Evolutionary conservation across 2,329 filamentous ascomycete genomes (phyloP).

Genomic region (Nothophaeocryptopus gaeumannii): DNA sequence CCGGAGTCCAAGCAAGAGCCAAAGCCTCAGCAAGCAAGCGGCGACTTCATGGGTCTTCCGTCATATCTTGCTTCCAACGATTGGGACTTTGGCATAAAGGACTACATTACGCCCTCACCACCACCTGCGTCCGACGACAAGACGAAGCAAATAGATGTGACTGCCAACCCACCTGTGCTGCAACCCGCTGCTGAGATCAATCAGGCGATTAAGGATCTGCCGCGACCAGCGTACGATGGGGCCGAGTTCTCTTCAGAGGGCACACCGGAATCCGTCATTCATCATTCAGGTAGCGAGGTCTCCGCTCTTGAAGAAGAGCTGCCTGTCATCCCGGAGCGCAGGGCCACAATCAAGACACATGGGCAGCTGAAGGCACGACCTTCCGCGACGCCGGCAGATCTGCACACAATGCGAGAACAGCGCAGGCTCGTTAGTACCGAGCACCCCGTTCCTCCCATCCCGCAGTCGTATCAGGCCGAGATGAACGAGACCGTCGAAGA

Average conservation of each 20-base stretch:
- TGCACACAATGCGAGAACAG: slow-evolving; percentile 79
- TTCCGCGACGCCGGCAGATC: slow-evolving; percentile 81
- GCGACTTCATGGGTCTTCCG: slow-evolving; percentile 33
- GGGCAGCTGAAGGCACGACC: slow-evolving; percentile 85
- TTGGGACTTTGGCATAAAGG: slow-evolving; percentile 54
- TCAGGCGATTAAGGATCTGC: slow-evolving; percentile 22
- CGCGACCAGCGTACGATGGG: slow-evolving; percentile 21
- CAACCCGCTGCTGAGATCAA: slow-evolving; percentile 24
- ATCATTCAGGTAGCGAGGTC: slow-evolving; percentile 58
- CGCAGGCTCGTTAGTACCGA: slow-evolving; percentile 82
- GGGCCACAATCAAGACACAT: slow-evolving; percentile 83
- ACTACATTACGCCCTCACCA: slow-evolving; percentile 52
- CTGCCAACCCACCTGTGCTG: slow-evolving; percentile 22
- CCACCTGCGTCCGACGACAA: slow-evolving; percentile 30
- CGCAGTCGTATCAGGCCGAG: slow-evolving; percentile 28
- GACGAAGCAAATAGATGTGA: slow-evolving; percentile 24
- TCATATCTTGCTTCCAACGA: slow-evolving; percentile 47
- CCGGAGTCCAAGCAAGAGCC: slow-evolving; percentile 18
- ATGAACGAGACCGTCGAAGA: slow-evolving; percentile 16
- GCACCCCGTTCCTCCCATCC: slow-evolving; percentile 34
- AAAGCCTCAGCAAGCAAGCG: slow-evolving; percentile 16
- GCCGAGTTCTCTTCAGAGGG: slow-evolving; percentile 39
- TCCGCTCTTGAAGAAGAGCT: slow-evolving; percentile 21
- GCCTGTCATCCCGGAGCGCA: slow-evolving; percentile 65
- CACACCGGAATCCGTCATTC: slow-evolving; percentile 90